phyloP scores from a whole-genome alignment of 1,139 yeast species.

The Zygosaccharomyces pseudobailii region DNA sequence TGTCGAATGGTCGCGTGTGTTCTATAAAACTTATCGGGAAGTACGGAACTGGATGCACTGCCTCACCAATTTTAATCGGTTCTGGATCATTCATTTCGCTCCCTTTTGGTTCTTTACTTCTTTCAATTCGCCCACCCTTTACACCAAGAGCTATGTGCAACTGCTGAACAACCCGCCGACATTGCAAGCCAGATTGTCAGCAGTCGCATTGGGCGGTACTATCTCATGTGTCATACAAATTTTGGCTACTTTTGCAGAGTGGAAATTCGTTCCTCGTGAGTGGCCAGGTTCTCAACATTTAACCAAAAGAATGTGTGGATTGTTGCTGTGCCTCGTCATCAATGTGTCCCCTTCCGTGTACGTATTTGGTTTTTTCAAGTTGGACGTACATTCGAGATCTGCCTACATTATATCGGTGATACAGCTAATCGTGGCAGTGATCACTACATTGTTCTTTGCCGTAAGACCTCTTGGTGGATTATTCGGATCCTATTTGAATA shows the following conservation, averaged over 20 bases:
- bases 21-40: conserved; percentile 71
- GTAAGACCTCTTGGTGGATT: conserved; percentile 54
- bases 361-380: conserved; percentile 49
- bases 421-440: conserved; percentile 57
- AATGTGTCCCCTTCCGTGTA: conserved; percentile 62
- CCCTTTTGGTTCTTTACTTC: conserved; percentile 80
- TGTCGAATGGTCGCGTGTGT: conserved; percentile 58
- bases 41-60: conserved; percentile 75
- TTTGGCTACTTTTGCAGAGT: conserved; percentile 58
- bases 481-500: conserved; percentile 41
- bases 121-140: conserved; percentile 71
- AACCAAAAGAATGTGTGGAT: conserved; percentile 40
- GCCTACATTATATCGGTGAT: conserved; percentile 51
- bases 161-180: conserved; percentile 61
- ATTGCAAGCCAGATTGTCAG: conserved; percentile 54
- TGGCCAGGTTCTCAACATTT: conserved; percentile 65
- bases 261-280: conserved; percentile 58
- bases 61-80: conserved; percentile 69
- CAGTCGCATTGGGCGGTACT: conserved; percentile 68
- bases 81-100: conserved; percentile 77
- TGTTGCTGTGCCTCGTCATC: conserved; percentile 42
- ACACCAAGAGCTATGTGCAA: conserved; percentile 58
- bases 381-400: conserved; percentile 44
- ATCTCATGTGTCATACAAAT: conserved; percentile 62
- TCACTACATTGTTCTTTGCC: conserved; percentile 59